Conservation (phyloP, 768 basidiomycete genomes). For the Leucosporidium creatinivorum region DNA sequence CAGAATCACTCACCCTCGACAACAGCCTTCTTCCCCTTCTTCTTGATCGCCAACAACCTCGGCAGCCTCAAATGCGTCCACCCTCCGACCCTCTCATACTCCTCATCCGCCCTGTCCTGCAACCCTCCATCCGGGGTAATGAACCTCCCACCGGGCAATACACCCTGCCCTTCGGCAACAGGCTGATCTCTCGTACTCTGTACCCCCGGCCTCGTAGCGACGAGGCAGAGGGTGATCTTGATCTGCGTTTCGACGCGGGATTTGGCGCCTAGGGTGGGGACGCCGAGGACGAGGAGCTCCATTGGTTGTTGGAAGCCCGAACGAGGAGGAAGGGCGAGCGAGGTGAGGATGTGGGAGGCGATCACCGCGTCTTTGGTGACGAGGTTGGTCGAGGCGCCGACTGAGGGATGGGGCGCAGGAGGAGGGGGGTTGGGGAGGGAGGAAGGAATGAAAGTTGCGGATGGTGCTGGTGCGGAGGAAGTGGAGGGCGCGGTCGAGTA, state of each 20-base stretch:
- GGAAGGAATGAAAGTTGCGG: not conserved
- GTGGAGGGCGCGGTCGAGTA: not conserved
- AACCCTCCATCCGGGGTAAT: constrained; percentile 25
- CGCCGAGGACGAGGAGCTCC: constrained; percentile 74
- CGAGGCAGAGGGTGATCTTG: constrained; percentile 65
- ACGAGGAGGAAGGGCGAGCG: not conserved
- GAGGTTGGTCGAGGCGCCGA: constrained; percentile 14
- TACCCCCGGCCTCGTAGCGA: not conserved
- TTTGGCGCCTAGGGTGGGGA: constrained; percentile 75
- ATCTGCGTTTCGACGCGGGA: constrained; percentile 94
- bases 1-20: constrained; percentile 58
- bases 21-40: constrained; percentile 70
- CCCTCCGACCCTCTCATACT: constrained; percentile 53
- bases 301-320: constrained; percentile 51
- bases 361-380: constrained; percentile 31
- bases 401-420: no score
- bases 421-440: not conserved
- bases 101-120: constrained; percentile 2
- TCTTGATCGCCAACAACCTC: constrained; percentile 73
- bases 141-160: not conserved
- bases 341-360: constrained; percentile 15
- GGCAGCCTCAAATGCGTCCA: constrained; percentile 84
- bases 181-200: not conserved
- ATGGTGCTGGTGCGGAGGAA: not conserved
- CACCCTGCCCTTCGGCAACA: constrained; percentile 3